phyloP scores from a whole-genome alignment of 768 basidiomycete species.

The Gloeopeniophorella convolvens region DNA sequence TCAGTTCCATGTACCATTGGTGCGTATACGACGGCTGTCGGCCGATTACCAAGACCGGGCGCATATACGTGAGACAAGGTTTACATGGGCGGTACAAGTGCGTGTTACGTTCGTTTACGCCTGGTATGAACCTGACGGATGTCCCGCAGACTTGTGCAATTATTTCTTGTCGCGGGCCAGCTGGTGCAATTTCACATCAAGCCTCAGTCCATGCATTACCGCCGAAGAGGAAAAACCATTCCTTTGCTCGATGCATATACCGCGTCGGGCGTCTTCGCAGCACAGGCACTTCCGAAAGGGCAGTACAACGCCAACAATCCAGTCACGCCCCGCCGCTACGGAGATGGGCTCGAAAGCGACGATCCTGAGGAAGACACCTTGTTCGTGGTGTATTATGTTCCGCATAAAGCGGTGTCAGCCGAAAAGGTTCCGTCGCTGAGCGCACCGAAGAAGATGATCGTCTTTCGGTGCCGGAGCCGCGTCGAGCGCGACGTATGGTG shows the following conservation, averaged over 20 bases:
- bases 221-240: slow-evolving; percentile 46
- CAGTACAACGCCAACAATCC: slow-evolving; percentile 52
- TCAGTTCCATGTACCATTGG: slow-evolving; percentile 77
- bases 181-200: slow-evolving; percentile 65
- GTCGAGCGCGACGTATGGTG: slow-evolving; percentile 94
- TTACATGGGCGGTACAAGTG: slow-evolving; percentile 74
- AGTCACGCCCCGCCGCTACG: slow-evolving; percentile 65
- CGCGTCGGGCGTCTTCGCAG: slow-evolving; percentile 80
- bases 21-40: slow-evolving; percentile 78
- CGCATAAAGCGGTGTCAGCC: slow-evolving; percentile 22
- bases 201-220: slow-evolving; percentile 51
- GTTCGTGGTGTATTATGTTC: slow-evolving; percentile 72
- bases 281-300: slow-evolving; percentile 54
- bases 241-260: slow-evolving; percentile 72
- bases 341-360: slow-evolving; percentile 83
- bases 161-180: slow-evolving; percentile 71
- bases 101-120: slow-evolving; percentile 25
- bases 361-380: slow-evolving; percentile 85
- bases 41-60: slow-evolving; percentile 66
- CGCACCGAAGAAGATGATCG: slow-evolving; percentile 50
- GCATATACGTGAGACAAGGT: slow-evolving; percentile 65
- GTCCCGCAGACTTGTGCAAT: slow-evolving; percentile 49
- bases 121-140: neutral
- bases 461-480: slow-evolving; percentile 72
- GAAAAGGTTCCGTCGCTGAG: slow-evolving; percentile 42